These are phyloP conservation scores for Alternaria burnsii DNA, from an alignment of 2,329 filamentous ascomycete genomes.

Conservation along the genomic window DNA sequence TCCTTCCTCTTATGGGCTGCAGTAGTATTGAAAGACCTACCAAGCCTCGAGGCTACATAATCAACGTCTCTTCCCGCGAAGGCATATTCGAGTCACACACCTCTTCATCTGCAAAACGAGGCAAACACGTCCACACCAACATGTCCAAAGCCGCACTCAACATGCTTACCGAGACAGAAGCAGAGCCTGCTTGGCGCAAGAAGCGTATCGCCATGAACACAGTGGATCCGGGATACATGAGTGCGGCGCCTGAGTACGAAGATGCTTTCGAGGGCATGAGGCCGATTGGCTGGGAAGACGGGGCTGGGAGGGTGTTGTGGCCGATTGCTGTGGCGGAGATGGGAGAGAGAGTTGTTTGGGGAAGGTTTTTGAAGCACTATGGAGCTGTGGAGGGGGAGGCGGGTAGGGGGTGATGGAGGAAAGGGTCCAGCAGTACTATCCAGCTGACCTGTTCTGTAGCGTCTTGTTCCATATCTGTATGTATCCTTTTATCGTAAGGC, in stretches of 20 bases:
- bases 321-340: slow-evolving; percentile 20
- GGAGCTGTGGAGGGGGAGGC: slow-evolving; percentile 21
- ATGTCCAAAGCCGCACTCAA: slow-evolving; percentile 28
- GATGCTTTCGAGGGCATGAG: slow-evolving; percentile 16
- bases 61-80: slow-evolving; percentile 28
- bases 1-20: slow-evolving; percentile 19
- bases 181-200: slow-evolving; percentile 12
- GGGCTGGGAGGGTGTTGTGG: slow-evolving; percentile 20
- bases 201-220: slow-evolving; percentile 20
- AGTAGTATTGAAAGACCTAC: not conserved
- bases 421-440: not conserved
- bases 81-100: slow-evolving; percentile 22
- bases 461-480: not conserved
- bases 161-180: slow-evolving; percentile 25
- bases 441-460: not conserved
- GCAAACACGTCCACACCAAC: slow-evolving; percentile 25
- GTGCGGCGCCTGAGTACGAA: slow-evolving; percentile 23
- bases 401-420: slow-evolving; percentile 12
- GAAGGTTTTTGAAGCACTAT: slow-evolving; percentile 25
- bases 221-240: slow-evolving; percentile 25
- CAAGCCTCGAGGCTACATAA: slow-evolving; percentile 20
- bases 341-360: slow-evolving; percentile 12
- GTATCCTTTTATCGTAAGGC: no score
- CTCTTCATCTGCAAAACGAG: slow-evolving; percentile 11
- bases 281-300: slow-evolving; percentile 24